phyloP scores from a whole-genome alignment of 345 rosid species.

The Erysimum cheiranthoides region DNA sequence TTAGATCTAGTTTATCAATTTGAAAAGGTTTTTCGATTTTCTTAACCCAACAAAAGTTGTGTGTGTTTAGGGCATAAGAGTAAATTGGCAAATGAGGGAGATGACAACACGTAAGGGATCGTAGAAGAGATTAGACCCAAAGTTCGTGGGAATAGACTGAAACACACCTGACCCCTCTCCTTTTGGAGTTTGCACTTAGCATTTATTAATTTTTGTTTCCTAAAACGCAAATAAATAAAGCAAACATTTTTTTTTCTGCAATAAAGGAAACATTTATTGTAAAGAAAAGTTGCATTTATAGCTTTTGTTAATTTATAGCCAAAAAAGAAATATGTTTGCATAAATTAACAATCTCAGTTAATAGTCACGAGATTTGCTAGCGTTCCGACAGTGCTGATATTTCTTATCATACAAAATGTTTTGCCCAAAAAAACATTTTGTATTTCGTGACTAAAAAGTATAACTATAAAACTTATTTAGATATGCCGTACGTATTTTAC shows the following conservation, averaged over 20 bases:
- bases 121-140: constrained; percentile 38
- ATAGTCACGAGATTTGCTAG: constrained; percentile 1
- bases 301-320: neutral
- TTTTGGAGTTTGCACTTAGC: constrained; percentile 18
- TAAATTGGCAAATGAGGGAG: constrained; percentile 17
- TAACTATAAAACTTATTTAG: no score
- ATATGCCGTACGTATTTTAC: neutral
- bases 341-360: constrained; percentile 28
- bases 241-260: no score
- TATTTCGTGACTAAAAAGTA: neutral
- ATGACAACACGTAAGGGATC: constrained; percentile 36
- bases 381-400: constrained; percentile 19
- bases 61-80: neutral
- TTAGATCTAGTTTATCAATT: neutral
- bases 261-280: neutral
- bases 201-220: constrained; percentile 19
- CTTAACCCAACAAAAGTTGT: neutral
- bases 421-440: no score
- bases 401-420: neutral
- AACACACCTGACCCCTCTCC: constrained; percentile 29
- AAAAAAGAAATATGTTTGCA: neutral
- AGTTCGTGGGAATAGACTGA: constrained; percentile 40
- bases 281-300: constrained; percentile 3
- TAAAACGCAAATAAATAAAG: constrained; percentile 1
- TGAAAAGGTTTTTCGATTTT: neutral